These are phyloP conservation scores for Grosmannia huntii DNA, from an alignment of 2,329 filamentous ascomycete species.

Conservation along the genomic window DNA sequence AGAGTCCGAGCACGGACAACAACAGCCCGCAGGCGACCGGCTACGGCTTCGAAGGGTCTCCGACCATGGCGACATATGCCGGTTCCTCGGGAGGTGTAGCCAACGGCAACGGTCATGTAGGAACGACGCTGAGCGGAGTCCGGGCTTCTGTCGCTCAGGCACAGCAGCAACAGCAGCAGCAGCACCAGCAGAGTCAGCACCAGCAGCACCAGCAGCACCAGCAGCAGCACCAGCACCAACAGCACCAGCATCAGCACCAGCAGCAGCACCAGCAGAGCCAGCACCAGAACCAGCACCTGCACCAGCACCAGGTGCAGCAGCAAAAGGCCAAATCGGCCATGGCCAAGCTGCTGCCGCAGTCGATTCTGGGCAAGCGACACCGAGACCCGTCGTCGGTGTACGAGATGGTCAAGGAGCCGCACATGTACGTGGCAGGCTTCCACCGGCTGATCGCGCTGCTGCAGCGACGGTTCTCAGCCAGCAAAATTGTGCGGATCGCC, in stretches of 20 bases:
- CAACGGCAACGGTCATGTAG: conserved; percentile 2
- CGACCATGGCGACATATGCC: conserved; percentile 25
- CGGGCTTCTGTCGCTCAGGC: conserved; percentile 8
- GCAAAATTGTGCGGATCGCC: conserved; percentile 70
- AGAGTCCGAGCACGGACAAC: conserved; percentile 52
- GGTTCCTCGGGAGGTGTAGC: conserved; percentile 3
- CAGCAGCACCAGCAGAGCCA: not conserved
- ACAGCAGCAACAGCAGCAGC: not conserved
- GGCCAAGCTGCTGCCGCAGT: conserved; percentile 29
- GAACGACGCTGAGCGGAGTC: not conserved
- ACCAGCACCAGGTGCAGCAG: conserved; percentile 9
- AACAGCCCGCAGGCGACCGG: conserved; percentile 46
- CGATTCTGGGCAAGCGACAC: conserved; percentile 43
- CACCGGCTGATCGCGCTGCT: conserved; percentile 77
- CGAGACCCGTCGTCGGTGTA: conserved; percentile 78
- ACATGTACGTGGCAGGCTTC: conserved; percentile 81
- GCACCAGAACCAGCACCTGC: conserved; percentile 1
- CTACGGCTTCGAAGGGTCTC: conserved; percentile 42
- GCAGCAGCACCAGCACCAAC: conserved; percentile 3
- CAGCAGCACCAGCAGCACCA: not conserved
- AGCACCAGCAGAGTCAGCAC: not conserved
- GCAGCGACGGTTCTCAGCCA: conserved; percentile 62
- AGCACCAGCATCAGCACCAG: not conserved
- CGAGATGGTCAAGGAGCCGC: conserved; percentile 77
- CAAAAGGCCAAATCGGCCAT: conserved; percentile 32